Percentiles rank a stretch among this genome's conserved stretches.
phyloP scores from a whole-genome alignment of 1,139 yeast genomes.

The Nakaseomyces kungkrabaensis region DNA sequence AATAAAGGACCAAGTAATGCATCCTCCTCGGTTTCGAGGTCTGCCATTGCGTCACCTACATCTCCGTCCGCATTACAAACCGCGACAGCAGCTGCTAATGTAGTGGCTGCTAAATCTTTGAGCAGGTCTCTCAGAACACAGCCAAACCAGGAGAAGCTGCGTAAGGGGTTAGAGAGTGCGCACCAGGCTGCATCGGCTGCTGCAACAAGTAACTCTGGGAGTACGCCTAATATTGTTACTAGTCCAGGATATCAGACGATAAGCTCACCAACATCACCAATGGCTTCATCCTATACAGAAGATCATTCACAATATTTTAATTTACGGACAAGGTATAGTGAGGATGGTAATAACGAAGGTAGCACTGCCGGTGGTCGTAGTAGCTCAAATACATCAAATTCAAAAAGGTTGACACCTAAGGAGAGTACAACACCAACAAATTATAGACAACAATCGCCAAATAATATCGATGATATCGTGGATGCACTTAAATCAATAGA shows the following conservation, averaged over 20 bases:
- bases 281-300: background rate
- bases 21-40: background rate
- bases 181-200: conserved; percentile 1
- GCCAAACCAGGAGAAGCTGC: background rate
- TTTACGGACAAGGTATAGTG: too few relatives aligned
- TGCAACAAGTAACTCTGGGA: background rate
- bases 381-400: background rate
- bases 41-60: background rate
- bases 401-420: background rate
- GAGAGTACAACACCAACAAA: background rate
- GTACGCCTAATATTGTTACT: background rate
- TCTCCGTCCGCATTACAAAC: background rate
- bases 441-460: background rate
- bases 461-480: conserved; percentile 1
- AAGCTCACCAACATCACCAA: background rate
- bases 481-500: background rate
- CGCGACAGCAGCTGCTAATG: background rate
- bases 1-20: background rate
- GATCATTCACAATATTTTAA: background rate
- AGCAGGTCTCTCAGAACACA: background rate
- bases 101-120: background rate
- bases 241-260: background rate
- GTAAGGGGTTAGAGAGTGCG: background rate
- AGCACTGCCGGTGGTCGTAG: background rate
- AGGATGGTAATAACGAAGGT: background rate